Base-by-base conservation (phyloP, 495 filamentous ascomycete genomes). In the Penicillium herquei region DNA sequence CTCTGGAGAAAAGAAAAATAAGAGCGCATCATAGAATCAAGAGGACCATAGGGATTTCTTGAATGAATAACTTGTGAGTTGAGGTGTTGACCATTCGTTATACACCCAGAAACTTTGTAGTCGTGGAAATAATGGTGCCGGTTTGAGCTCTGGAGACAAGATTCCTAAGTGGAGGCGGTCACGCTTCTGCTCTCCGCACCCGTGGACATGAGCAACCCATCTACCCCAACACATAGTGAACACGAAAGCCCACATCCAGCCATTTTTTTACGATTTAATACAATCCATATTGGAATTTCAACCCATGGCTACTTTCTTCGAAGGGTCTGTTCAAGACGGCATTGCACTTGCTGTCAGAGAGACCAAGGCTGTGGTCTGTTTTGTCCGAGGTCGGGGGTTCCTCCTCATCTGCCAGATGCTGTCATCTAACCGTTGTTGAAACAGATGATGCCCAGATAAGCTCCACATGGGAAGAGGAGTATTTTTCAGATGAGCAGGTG, bases 321-420 rank as follows among this genome's bases (percentile, higher is more conserved):
- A 85, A 47, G 93, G 92, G 17, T 83, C 80, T 55, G 71, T 96
- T 7, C 85, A 93, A 62, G 83, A 85, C 49, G 93, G 90, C 45
- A 93, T 98, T 61, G 74, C 80, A 7, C 69, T 80, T 18, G 91
- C 94, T 16, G 72, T 97, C 10, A 80, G 82, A 47, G 74, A 90
- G 64, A 63, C 68, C 26, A 87, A 87, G 59, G 70, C 81, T 11
- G 83, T 92, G 6, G 79, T 81, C 43, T 91, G 88, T 66, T 90
- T 92, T 71, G 80, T 89, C 34, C 67, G 74, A 74, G 84, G 85
- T 87, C 49, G 45, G 81, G 65, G 66, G 26, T 78, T 52, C 73
- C 81, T 39, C 79, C 81, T 57, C 78, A 80, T 81, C 39, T 14
- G 52, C 40, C 26, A 59, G 41, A 61, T 46, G 51, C 54, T 34